Base-by-base conservation (phyloP, 495 filamentous ascomycete species). In the Aspergillus bridgeri region DNA sequence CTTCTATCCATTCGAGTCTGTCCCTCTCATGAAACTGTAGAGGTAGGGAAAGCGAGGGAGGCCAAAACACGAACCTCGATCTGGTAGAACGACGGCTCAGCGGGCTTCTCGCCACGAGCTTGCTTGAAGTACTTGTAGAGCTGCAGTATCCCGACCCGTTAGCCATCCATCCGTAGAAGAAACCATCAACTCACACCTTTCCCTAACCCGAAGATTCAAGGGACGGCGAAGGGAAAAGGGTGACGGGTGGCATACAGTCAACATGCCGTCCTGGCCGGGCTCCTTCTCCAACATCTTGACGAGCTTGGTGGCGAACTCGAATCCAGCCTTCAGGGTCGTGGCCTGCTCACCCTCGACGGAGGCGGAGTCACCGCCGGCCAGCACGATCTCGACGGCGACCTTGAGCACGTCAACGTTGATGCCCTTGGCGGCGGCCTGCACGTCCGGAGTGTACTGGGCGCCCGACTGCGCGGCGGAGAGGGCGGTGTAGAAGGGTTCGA, bases 41-140 rank as follows among this genome's bases (percentile, higher is more conserved):
- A 33, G 19, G 33, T 13, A 24, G 48, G 38, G 22, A 50, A 42
- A 42, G n/a, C 43, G 27, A 54, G 53, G 11, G 42, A 20, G 17
- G 48, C 53, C 24, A 38, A 21, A 27, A 51, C 19, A 59, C 69
- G 22, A 66, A 86, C 83, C 72, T 76, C 73, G 53, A 87, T 63
- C 56, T 84, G 77, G 48, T 82, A 83, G 64, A 76, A 78, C 52
- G 77, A 75, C 49, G 74, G 72, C 56, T 75, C 62, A 13, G 78
- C 69, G 15, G 73, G 60, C 23, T 66, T 66, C 61, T 84, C 81
- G 45, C 78, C 69, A 42, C 66, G 75, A 23, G 72, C 74, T 68
- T 78, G 71, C 75, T 88, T 88, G 78, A 76, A 87, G 64, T 81
- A 75, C 54, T 70, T 79, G 69, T 87, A 87, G 48, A 85, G 69